These are phyloP conservation scores for Russula emetica DNA, from an alignment of 768 basidiomycete genomes.

Conservation along the genomic window DNA sequence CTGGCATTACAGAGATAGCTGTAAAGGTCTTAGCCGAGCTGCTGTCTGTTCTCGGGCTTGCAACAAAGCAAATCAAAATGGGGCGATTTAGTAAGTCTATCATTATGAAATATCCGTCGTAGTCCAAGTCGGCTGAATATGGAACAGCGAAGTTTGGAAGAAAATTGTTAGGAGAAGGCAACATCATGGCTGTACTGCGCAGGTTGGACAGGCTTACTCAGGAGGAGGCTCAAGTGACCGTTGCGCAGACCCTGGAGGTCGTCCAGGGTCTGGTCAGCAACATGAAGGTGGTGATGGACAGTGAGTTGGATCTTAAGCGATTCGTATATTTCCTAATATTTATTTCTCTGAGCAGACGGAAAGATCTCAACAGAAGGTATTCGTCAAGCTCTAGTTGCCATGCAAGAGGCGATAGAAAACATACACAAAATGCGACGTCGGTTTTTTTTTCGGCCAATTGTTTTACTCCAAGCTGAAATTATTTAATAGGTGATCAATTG, in stretches of 20 bases:
- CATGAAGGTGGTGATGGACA: neutral
- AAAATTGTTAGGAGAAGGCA: neutral
- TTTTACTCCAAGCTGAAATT: neutral
- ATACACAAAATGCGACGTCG: neutral
- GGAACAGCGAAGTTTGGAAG: neutral
- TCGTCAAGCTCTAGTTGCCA: neutral
- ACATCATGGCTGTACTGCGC: neutral
- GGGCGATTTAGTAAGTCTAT: constrained; percentile 2
- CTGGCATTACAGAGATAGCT: neutral
- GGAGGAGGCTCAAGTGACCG: neutral
- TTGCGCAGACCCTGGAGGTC: neutral
- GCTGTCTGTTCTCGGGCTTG: neutral
- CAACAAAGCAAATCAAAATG: constrained; percentile 3
- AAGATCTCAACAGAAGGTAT: neutral
- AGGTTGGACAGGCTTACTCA: constrained; percentile 6
- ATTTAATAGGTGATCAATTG: neutral
- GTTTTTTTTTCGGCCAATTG: neutral
- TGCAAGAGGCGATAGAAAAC: neutral
- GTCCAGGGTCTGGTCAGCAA: neutral
- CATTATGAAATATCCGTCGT: neutral
- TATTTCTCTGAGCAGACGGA: neutral
- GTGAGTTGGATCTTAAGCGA: neutral
- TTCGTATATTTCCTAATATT: neutral
- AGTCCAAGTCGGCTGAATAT: neutral
- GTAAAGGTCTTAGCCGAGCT: neutral